Conservation (phyloP, 2,329 filamentous ascomycete genomes). For the Stemphylium vesicarium region DNA sequence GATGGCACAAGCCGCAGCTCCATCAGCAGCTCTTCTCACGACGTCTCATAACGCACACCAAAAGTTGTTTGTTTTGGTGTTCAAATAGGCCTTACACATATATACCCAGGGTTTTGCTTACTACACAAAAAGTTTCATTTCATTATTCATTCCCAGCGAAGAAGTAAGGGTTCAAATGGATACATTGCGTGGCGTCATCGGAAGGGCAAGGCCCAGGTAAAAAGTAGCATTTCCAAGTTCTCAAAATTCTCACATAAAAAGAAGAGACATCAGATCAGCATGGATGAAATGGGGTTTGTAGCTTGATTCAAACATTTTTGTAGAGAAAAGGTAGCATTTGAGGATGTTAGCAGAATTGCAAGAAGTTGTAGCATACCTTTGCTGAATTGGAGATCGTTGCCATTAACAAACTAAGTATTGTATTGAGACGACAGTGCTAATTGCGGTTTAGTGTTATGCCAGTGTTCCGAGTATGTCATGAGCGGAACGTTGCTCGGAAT, state of each 20-base stretch:
- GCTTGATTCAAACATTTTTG: neutral
- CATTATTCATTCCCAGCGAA: neutral
- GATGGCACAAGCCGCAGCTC: slow-evolving; percentile 48
- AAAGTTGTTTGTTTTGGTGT: slow-evolving; percentile 14
- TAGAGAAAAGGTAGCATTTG: neutral
- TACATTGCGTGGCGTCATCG: slow-evolving; percentile 10
- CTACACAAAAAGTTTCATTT: slow-evolving; percentile 11
- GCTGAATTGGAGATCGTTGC: no score
- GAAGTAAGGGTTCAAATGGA: neutral
- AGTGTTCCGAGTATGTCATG: neutral
- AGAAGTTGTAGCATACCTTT: no score
- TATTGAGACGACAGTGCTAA: no score
- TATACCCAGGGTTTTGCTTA: slow-evolving; percentile 12
- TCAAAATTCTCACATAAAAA: neutral
- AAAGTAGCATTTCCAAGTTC: neutral
- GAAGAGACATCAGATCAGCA: neutral
- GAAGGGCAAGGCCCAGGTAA: neutral
- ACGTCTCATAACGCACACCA: slow-evolving; percentile 21
- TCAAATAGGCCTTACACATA: slow-evolving; percentile 7
- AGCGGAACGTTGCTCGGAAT: slow-evolving; percentile 3
- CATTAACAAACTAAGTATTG: no score
- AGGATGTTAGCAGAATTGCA: no score
- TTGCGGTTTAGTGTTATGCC: no score
- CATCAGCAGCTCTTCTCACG: slow-evolving; percentile 44
- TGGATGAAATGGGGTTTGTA: neutral